Conservation (phyloP, 768 basidiomycete species). For the Trametes cubensis region DNA sequence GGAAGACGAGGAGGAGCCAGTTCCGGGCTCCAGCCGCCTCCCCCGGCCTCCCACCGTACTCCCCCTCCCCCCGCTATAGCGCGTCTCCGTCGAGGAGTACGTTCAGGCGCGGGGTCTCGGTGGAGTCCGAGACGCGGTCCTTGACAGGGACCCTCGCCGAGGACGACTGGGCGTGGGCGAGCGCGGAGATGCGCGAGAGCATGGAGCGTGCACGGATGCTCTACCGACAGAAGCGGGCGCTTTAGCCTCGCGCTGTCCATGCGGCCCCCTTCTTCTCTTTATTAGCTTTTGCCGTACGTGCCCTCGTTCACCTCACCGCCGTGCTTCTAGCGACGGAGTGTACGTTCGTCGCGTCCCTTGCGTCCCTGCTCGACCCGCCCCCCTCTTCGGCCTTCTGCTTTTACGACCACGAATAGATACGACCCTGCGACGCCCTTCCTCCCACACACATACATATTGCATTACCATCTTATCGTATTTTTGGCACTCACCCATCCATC, state of each 20-base stretch:
- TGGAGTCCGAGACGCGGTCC: conserved; percentile 38
- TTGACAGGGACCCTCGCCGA: conserved; percentile 37
- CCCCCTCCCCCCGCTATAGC: conserved; percentile 34
- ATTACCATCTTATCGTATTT: conserved; percentile 13
- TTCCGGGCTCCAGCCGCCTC: conserved; percentile 28
- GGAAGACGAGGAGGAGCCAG: conserved; percentile 42
- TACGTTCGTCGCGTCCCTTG: not conserved
- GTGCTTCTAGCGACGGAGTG: not conserved
- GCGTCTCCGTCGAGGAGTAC: conserved; percentile 39
- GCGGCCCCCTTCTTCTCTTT: not conserved
- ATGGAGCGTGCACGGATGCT: conserved; percentile 69
- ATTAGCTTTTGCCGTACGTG: not conserved
- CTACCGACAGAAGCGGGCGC: conserved; percentile 29
- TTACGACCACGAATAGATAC: conserved; percentile 22
- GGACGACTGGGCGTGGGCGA: conserved; percentile 56
- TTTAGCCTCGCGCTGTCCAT: not conserved
- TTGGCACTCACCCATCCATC: conserved; percentile 4
- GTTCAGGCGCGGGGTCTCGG: conserved; percentile 42
- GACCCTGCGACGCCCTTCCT: conserved; percentile 8
- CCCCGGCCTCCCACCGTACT: conserved; percentile 30
- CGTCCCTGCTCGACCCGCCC: not conserved
- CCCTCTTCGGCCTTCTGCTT: not conserved
- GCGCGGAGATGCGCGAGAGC: conserved; percentile 65
- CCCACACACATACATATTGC: conserved; percentile 5
- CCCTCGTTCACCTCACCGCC: not conserved